phyloP scores from a whole-genome alignment of 305 asterid genomes.

The Coffea humblotiana region DNA sequence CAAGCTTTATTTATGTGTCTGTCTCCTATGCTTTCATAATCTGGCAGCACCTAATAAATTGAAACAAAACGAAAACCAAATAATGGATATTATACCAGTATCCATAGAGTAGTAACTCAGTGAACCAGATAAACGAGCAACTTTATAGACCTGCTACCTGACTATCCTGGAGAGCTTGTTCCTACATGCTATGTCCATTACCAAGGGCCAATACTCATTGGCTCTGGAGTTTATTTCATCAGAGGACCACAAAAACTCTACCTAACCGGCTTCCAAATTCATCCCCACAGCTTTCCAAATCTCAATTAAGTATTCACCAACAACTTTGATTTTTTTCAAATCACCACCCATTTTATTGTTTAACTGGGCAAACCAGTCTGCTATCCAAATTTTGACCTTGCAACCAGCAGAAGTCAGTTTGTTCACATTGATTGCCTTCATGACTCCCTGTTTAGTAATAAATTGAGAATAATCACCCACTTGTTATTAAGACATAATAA shows the following conservation, averaged over 20 bases:
- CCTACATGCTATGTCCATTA: conserved; percentile 78
- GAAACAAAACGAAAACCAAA: neutral
- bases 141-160: conserved; percentile 39
- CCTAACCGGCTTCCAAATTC: conserved; percentile 72
- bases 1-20: neutral
- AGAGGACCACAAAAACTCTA: conserved; percentile 90
- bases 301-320: conserved; percentile 78
- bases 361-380: conserved; percentile 90
- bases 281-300: conserved; percentile 90
- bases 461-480: neutral
- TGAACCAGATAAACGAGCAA: neutral
- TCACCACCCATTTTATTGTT: conserved; percentile 94
- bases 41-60: conserved; percentile 66
- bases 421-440: conserved; percentile 87
- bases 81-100: neutral
- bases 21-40: conserved; percentile 16
- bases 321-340: conserved; percentile 67
- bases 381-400: conserved; percentile 87
- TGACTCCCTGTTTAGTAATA: conserved; percentile 61
- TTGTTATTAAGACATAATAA: neutral
- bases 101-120: neutral
- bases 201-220: conserved; percentile 87
- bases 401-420: conserved; percentile 83
- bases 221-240: conserved; percentile 73
- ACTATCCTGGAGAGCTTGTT: conserved; percentile 75